These are phyloP conservation scores for Sanghuangporus sanghuang DNA, from an alignment of 1,284 basidiomycete species.

Conservation along the genomic window DNA sequence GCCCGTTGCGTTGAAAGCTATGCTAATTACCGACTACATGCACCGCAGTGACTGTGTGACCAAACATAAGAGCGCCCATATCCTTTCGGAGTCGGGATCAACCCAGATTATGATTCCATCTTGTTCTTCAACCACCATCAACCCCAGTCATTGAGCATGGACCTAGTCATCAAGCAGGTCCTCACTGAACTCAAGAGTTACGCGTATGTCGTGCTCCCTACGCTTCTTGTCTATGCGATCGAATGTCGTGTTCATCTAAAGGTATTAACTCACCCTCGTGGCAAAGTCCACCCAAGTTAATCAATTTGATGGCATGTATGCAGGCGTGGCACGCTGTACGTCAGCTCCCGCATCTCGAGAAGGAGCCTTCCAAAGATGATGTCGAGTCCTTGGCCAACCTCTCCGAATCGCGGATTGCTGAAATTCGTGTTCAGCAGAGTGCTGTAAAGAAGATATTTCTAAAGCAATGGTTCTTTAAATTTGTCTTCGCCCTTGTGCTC, in stretches of 20 bases:
- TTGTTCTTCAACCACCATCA: too few relatives aligned
- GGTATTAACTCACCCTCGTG: background rate
- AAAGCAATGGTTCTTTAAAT: background rate
- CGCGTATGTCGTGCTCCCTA: background rate
- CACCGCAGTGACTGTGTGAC: too few relatives aligned
- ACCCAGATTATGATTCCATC: too few relatives aligned
- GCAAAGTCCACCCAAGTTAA: background rate
- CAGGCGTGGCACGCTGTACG: constrained; percentile 8
- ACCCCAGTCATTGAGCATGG: background rate
- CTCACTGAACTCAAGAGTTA: constrained; percentile 1
- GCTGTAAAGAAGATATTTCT: background rate
- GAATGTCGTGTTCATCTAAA: constrained; percentile 3
- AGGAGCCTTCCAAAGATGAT: background rate
- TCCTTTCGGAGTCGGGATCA: too few relatives aligned
- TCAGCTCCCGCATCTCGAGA: background rate
- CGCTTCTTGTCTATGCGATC: constrained; percentile 5
- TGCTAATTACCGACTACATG: too few relatives aligned
- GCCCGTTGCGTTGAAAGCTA: too few relatives aligned
- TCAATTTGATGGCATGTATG: background rate
- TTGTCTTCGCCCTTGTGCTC: background rate
- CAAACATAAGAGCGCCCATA: too few relatives aligned
- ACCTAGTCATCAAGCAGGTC: background rate
- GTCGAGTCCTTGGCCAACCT: background rate
- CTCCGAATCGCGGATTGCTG: background rate
- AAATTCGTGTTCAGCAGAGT: background rate